Conservation (phyloP, 768 basidiomycete species). For the Hypsizygus marmoreus region DNA sequence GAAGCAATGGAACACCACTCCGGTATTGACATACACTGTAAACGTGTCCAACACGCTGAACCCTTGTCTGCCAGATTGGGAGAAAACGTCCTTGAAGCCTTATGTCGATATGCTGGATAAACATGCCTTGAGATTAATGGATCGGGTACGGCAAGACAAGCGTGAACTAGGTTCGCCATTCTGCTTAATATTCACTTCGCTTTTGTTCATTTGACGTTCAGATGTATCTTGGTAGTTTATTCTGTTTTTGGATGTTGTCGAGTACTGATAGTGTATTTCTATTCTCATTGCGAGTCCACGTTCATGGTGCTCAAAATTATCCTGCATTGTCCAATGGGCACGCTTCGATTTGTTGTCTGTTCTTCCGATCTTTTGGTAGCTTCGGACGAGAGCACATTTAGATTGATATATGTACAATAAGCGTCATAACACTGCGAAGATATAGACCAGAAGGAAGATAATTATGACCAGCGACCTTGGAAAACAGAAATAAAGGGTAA, state of each 20-base stretch:
- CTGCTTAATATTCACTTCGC: not conserved
- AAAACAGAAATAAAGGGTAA: no score
- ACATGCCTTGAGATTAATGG: constrained; percentile 62
- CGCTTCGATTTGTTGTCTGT: not conserved
- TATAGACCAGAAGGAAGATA: not conserved
- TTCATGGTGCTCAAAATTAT: no score
- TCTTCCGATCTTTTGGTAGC: no score
- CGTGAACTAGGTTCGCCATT: constrained; percentile 40
- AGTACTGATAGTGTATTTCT: no score
- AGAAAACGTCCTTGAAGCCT: constrained; percentile 81
- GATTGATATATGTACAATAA: no score
- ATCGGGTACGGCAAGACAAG: constrained; percentile 53
- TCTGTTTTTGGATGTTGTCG: not conserved
- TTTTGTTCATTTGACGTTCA: constrained; percentile 6
- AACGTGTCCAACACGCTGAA: not conserved
- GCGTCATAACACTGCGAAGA: not conserved
- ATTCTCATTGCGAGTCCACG: no score
- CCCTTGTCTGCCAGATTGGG: constrained; percentile 64
- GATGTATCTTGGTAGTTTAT: constrained; percentile 35
- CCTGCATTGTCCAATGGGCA: not conserved
- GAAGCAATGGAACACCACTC: constrained; percentile 48
- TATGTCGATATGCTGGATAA: constrained; percentile 90
- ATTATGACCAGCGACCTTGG: no score
- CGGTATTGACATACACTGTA: constrained; percentile 32
- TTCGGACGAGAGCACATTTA: no score